These are phyloP conservation scores for Fusarium ambrosium DNA, from an alignment of 2,329 filamentous ascomycete genomes.

Conservation along the genomic window DNA sequence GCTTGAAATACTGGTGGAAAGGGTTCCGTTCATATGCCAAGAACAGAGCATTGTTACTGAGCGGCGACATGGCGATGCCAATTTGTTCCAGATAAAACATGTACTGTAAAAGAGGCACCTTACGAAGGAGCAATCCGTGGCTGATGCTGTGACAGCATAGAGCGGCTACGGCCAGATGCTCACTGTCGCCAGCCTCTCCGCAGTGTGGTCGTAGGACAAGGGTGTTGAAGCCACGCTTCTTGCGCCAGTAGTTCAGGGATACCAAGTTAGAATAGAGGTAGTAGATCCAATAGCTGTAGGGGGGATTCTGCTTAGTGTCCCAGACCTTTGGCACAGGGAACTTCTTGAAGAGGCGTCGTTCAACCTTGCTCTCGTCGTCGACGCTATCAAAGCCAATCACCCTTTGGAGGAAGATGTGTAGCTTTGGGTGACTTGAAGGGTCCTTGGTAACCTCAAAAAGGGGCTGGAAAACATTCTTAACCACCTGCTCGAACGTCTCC, in stretches of 20 bases:
- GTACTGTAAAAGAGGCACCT: constrained; percentile 95
- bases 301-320: constrained; percentile 94
- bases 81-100: constrained; percentile 99
- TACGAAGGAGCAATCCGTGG: constrained; percentile 91
- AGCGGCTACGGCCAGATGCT: constrained; percentile 92
- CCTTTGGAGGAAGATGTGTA: constrained; percentile 93
- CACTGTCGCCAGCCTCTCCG: constrained; percentile 95
- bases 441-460: constrained; percentile 95
- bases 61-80: constrained; percentile 98
- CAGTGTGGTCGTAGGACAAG: constrained; percentile 94
- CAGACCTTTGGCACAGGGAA: constrained; percentile 92
- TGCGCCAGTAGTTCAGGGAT: constrained; percentile 92
- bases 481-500: constrained; percentile 89
- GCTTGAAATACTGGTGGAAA: constrained; percentile 94
- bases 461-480: constrained; percentile 92
- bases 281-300: constrained; percentile 99
- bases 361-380: constrained; percentile 97
- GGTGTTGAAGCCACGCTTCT: constrained; percentile 93
- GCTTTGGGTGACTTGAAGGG: constrained; percentile 87
- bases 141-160: constrained; percentile 97
- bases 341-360: constrained; percentile 94
- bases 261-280: constrained; percentile 95
- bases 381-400: constrained; percentile 98
- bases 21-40: constrained; percentile 97
- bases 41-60: constrained; percentile 98